Base-by-base conservation (phyloP, 1,139 yeast species). In the Candida frijolesensis region DNA sequence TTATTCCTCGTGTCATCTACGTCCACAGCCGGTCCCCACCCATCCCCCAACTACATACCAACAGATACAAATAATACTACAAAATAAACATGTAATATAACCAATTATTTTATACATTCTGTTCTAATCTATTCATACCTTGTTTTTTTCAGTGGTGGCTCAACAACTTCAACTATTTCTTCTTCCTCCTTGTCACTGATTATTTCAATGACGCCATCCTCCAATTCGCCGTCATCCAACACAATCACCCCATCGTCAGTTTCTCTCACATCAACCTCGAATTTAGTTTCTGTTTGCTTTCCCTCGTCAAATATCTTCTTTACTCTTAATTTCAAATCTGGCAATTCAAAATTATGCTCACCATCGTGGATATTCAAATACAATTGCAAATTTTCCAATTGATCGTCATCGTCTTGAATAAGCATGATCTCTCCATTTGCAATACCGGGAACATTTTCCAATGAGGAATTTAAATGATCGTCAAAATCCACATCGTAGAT, bases 401-500 rank as follows among this genome's bases (percentile, higher is more conserved):
- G 78, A 52, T 87, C 95, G 34, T 80, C 82, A 46, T 90, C 97
- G 66, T 94, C 99, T 51, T 87, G 84, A 12, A 94, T 76, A 1
- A 88, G 78, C 12, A 94, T 47, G 32, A 84, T 73, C 19, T 83
- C 79, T 4, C 92, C 94, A 44, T 74, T 71, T 8, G 59, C 61
- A 32, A 92, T 71, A 5, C 86, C 87, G 1, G 59, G 57, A 19
- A 94, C 67, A 1, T 81, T 82, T 0, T 58, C 53, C 19, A 94
- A 68, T 0, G 76, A 66, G 42, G 71, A 74, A 0, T 72, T 74
- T 9, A 78, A 60, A 60, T 92, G 86, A 61, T 92, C 98, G 48
- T 90, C 97, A 66, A 89, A 90, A 61, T 95, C 99, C 47, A 78
- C 78, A 67, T 95, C 99, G 61, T 89, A 90, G 10, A 95, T 68